These are phyloP conservation scores for Lodderomyces metapsilosis DNA, from an alignment of 1,139 yeast species.

Conservation along the genomic window DNA sequence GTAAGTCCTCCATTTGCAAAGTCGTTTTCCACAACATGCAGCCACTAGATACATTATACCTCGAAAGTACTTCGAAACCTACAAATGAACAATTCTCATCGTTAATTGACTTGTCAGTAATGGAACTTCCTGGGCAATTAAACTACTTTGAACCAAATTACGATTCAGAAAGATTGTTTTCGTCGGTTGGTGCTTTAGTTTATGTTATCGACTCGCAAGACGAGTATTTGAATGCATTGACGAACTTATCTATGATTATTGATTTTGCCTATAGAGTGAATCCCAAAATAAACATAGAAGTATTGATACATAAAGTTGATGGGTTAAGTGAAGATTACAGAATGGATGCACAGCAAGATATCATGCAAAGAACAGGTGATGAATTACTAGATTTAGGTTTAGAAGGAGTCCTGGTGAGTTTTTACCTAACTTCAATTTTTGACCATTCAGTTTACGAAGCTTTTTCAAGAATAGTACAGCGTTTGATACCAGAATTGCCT, in stretches of 20 bases:
- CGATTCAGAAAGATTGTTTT: conserved; percentile 75
- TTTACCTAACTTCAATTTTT: conserved; percentile 88
- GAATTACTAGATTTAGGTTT: conserved; percentile 86
- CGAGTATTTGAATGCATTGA: conserved; percentile 88
- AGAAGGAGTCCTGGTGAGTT: conserved; percentile 88
- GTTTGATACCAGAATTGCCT: conserved; percentile 85
- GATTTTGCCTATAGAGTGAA: conserved; percentile 86
- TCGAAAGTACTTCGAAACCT: conserved; percentile 89
- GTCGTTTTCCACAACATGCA: conserved; percentile 97
- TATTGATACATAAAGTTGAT: conserved; percentile 90
- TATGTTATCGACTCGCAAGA: conserved; percentile 95
- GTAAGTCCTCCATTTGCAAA: conserved; percentile 89
- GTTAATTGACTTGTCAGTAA: conserved; percentile 82
- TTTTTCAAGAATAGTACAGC: conserved; percentile 87
- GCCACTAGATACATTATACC: conserved; percentile 86
- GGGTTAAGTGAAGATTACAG: conserved; percentile 93
- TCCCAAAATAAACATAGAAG: conserved; percentile 86
- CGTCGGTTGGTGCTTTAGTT: conserved; percentile 87
- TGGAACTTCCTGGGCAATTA: conserved; percentile 94
- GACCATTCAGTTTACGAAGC: conserved; percentile 97
- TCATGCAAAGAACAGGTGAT: conserved; percentile 93
- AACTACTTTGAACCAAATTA: conserved; percentile 83
- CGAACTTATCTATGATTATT: conserved; percentile 83
- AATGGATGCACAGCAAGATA: conserved; percentile 92
- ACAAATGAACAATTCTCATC: conserved; percentile 77